These are phyloP conservation scores for Pseudopediastrum boryanum DNA, from an alignment of 139 green algal genomes.

Conservation along the genomic window DNA sequence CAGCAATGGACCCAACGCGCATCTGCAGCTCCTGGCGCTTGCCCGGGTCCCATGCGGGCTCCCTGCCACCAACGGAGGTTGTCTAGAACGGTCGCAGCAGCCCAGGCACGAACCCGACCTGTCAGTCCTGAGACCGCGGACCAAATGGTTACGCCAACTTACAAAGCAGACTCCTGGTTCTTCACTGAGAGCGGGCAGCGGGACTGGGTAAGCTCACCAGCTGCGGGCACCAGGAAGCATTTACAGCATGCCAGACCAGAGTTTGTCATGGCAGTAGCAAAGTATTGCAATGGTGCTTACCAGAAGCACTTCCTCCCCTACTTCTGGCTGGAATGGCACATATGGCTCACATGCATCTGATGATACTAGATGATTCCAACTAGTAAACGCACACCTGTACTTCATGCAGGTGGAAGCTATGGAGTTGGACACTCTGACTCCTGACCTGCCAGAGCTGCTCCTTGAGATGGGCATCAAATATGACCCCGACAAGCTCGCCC, in stretches of 20 bases:
- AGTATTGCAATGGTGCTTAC: too few species aligned
- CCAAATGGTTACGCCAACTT: conserved; percentile 14
- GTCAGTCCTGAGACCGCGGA: conserved; percentile 21
- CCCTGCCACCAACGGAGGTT: background rate
- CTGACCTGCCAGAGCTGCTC: conserved; percentile 77
- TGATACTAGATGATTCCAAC: too few species aligned
- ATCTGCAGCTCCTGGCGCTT: too few species aligned
- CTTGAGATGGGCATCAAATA: conserved; percentile 82
- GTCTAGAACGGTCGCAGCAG: background rate
- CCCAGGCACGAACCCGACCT: background rate
- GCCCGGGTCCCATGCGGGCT: too few species aligned
- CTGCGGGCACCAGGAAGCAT: too few species aligned
- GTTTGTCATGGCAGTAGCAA: too few species aligned
- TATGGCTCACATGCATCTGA: too few species aligned
- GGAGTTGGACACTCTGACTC: conserved; percentile 72
- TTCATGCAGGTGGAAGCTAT: conserved; percentile 87
- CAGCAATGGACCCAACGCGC: too few species aligned
- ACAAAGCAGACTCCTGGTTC: conserved; percentile 28
- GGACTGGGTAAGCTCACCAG: conserved; percentile 27
- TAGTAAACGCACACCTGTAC: too few species aligned
- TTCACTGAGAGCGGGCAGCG: conserved; percentile 35
- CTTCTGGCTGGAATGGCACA: too few species aligned
- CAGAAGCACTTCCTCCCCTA: too few species aligned
- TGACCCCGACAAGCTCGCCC: conserved; percentile 75
- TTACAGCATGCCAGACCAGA: too few species aligned